phyloP scores from a whole-genome alignment of 306 rosid species.

The Medicago ruthenica region DNA sequence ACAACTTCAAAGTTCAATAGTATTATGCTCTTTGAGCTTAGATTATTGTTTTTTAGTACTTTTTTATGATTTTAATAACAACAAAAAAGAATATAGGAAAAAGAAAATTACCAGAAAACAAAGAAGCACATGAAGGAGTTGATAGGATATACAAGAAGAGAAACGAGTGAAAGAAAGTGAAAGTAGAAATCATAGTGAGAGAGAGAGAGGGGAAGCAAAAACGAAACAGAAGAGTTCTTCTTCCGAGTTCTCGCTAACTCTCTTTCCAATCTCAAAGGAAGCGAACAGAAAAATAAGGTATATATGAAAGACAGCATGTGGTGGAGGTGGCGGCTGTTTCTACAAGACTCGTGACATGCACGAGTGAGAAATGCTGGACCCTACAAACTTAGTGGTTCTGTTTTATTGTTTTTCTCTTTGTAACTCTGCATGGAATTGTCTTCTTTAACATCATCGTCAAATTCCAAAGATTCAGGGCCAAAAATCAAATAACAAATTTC shows the following conservation, averaged over 20 bases:
- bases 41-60: no score
- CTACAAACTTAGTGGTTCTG: not conserved
- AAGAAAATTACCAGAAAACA: slow-evolving; percentile 51
- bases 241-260: not conserved
- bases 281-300: not conserved
- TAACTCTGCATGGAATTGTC: not conserved
- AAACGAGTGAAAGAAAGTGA: slow-evolving; percentile 27
- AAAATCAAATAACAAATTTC: not conserved
- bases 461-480: not conserved
- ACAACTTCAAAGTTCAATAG: not conserved
- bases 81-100: not conserved
- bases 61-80: not conserved
- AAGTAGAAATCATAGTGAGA: slow-evolving; percentile 3
- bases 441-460: not conserved
- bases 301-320: not conserved
- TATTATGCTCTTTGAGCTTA: not conserved
- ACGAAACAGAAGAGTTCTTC: not conserved
- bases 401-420: not conserved
- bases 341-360: slow-evolving; percentile 6
- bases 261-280: not conserved
- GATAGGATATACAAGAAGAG: slow-evolving; percentile 44
- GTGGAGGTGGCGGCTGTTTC: not conserved
- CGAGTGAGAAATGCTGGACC: not conserved
- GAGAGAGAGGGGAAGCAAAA: not conserved
- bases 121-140: slow-evolving; percentile 44